Base-by-base conservation (phyloP, 257 asterid genomes). In the Lycium barbarum region DNA sequence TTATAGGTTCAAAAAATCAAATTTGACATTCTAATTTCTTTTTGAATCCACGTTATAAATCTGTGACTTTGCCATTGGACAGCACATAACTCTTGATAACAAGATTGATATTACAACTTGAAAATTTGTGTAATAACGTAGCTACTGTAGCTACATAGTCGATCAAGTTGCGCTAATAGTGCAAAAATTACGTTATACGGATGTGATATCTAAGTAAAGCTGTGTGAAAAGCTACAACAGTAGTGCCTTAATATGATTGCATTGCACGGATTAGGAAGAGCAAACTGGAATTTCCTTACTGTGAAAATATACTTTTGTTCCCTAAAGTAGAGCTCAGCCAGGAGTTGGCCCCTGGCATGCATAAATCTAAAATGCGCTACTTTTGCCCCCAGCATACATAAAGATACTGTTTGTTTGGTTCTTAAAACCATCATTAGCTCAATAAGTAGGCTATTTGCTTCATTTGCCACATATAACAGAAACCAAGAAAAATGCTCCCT, bases 311-410 rank as follows among this genome's bases (percentile, higher is more conserved):
- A 22, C 47, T 51, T 76, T 76, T 76, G 82, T 76, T 43, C 61
- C 63, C 82, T 76, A 51, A 76, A 76, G 82, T 51, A 3, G 45
- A 74, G 62, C n/a, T 74, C 7, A 47, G 61, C 11, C 81, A 74
- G 49, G 81, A 74, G 62, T 74, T 26, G 62, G 82, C 63, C 63
- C 47, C 82, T 22, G 3, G n/a, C 11, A 73, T 2, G 47, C n/a
- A 18, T 12, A 13, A 76, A 51, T 76, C 63, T 8, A 76, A 70
- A 51, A 22, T 51, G 63, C 63, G 51, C 51, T 76, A 49, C 45
- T 74, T 74, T 74, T 51, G 22, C 14, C 47, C 6, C 22, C 82
- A 13, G 1, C 47, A 49, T 26, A 17, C 18, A 4, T 0, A 74
- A 49, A 12, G 20, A 22, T 74, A 5, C 0, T 22, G 20, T 9